A percentile compares a stretch with the other conserved stretches of the same genome.
Evolutionary conservation across 2,329 filamentous ascomycete genomes (phyloP).

Genomic region (Emergomyces africanus): DNA sequence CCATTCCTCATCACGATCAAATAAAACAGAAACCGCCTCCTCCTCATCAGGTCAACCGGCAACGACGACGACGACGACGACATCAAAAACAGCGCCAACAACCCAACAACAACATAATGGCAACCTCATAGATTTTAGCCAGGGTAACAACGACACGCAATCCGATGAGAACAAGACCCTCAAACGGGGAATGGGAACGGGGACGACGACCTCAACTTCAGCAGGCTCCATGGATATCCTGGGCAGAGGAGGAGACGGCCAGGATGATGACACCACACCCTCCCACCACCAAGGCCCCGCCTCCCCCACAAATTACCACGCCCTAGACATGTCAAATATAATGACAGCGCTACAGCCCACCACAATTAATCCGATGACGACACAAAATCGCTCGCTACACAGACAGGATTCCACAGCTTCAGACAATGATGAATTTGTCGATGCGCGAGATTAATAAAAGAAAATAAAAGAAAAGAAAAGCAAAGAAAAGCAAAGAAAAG

Average conservation of each 20-base stretch:
- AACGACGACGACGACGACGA: no score
- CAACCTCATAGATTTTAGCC: slow-evolving; percentile 18
- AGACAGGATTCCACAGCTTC: slow-evolving; percentile 28
- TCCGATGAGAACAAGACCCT: neutral
- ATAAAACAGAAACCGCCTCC: neutral
- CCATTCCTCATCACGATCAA: slow-evolving; percentile 15
- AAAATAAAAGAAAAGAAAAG: no score
- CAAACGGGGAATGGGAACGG: neutral
- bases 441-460: slow-evolving; percentile 20
- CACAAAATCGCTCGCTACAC: slow-evolving; percentile 15
- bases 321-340: slow-evolving; percentile 1
- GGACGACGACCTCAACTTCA: no score
- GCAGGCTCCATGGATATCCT: slow-evolving; percentile 10
- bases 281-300: no score
- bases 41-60: neutral
- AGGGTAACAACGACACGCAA: neutral
- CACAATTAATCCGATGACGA: slow-evolving; percentile 6
- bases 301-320: neutral
- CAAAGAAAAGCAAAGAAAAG: no score
- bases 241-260: slow-evolving; percentile 6
- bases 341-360: slow-evolving; percentile 14
- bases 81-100: no score
- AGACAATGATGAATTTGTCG: slow-evolving; percentile 32
- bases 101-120: neutral
- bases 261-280: no score